A percentile compares a stretch with the other conserved stretches of the same genome.
phyloP scores from a whole-genome alignment of 2,329 filamentous ascomycete genomes.

The Ophiocordyceps sinensis region DNA sequence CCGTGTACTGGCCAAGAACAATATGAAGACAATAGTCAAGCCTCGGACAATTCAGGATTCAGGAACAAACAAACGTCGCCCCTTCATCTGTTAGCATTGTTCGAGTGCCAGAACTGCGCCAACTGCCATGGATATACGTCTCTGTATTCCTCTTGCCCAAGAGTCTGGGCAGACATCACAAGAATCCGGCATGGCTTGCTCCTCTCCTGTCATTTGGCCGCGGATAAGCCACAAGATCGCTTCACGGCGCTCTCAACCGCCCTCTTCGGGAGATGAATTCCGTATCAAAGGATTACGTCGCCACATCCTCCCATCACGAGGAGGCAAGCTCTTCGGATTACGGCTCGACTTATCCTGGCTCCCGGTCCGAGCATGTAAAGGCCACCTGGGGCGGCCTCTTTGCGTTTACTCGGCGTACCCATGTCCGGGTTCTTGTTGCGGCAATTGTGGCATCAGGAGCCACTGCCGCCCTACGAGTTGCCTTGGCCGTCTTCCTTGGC shows the following conservation, averaged over 20 bases:
- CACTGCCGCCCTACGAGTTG: constrained; percentile 48
- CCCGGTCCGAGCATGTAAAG: neutral
- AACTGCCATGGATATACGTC: neutral
- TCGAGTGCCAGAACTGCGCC: neutral
- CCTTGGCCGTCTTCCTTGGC: constrained; percentile 57
- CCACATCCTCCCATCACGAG: neutral
- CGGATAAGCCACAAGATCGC: neutral
- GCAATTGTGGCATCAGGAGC: constrained; percentile 42
- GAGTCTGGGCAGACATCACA: neutral
- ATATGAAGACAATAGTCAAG: no score
- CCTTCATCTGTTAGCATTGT: no score
- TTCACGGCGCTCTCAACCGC: neutral
- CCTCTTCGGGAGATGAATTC: neutral
- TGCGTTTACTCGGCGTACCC: constrained; percentile 50
- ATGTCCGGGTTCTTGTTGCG: constrained; percentile 37
- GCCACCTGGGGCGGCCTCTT: constrained; percentile 42
- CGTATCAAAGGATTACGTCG: neutral
- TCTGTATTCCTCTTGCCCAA: neutral
- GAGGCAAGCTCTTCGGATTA: neutral
- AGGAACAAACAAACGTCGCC: no score
- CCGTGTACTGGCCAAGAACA: no score
- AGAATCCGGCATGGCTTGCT: neutral
- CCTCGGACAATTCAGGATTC: no score
- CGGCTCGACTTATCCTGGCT: neutral
- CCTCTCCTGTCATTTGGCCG: neutral